Conservation (phyloP, 257 asterid species). For the Scutellaria baicalensis region DNA sequence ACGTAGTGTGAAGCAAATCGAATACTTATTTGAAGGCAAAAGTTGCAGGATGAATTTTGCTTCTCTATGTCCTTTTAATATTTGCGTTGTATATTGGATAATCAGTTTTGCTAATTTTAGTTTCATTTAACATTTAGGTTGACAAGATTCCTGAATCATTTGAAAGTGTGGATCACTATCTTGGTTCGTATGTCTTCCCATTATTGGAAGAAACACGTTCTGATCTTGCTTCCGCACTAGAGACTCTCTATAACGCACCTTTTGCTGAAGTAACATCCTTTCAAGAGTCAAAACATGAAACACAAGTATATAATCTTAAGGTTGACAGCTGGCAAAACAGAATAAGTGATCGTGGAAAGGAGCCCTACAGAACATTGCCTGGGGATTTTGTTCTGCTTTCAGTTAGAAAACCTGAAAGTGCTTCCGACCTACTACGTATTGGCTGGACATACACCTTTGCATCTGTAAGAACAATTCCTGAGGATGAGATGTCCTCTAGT, state of each 20-base stretch:
- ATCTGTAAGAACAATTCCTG: slow-evolving; percentile 22
- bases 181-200: slow-evolving; percentile 33
- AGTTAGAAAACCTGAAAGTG: slow-evolving; percentile 27
- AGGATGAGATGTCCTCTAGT: slow-evolving; percentile 2
- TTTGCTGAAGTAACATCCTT: slow-evolving; percentile 33
- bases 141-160: slow-evolving; percentile 39
- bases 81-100: no score
- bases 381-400: slow-evolving; percentile 45
- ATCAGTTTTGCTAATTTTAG: no score
- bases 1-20: no score
- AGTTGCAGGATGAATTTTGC: no score
- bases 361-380: slow-evolving; percentile 41
- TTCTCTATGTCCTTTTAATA: no score
- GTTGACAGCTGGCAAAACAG: slow-evolving; percentile 34
- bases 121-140: slow-evolving; percentile 37
- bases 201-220: slow-evolving; percentile 53
- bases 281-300: not conserved
- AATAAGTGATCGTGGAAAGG: slow-evolving; percentile 19
- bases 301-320: slow-evolving; percentile 2
- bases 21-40: no score
- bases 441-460: slow-evolving; percentile 32
- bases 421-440: slow-evolving; percentile 24
- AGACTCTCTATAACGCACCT: slow-evolving; percentile 35
- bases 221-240: slow-evolving; percentile 35
- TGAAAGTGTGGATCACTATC: slow-evolving; percentile 28